Evolutionary conservation across 257 asterid species (phyloP).

Genomic region (Solanum paucissectum): DNA sequence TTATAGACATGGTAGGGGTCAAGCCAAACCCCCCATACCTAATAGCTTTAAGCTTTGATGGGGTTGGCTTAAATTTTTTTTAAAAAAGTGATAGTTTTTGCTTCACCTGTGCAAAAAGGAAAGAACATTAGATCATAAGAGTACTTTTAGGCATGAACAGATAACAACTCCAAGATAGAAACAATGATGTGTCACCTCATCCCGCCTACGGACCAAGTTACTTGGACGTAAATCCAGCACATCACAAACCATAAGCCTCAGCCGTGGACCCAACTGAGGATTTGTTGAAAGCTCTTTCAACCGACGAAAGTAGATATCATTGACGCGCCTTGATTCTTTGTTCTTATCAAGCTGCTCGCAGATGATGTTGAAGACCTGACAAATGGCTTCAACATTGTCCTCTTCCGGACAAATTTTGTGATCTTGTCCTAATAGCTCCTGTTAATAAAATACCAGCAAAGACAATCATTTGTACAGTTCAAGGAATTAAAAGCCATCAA

Average conservation of each 20-base stretch:
- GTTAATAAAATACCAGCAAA: neutral
- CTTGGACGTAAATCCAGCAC: constrained; percentile 68
- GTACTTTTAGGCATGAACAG: neutral
- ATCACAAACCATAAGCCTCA: constrained; percentile 76
- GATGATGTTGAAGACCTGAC: constrained; percentile 80
- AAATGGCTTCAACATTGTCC: constrained; percentile 93
- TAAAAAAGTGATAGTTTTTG: constrained; percentile 38
- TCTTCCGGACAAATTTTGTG: constrained; percentile 62
- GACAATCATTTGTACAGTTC: neutral
- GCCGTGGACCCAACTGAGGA: constrained; percentile 67
- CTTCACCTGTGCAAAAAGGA: constrained; percentile 45
- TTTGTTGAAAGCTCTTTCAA: constrained; percentile 61
- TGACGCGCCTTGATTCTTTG: constrained; percentile 55
- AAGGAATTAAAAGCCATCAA: neutral
- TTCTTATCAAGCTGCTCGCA: constrained; percentile 84
- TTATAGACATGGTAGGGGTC: no score
- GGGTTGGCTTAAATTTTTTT: no score
- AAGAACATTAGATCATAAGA: neutral
- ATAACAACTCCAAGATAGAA: neutral
- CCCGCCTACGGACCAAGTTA: constrained; percentile 83
- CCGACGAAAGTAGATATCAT: constrained; percentile 55
- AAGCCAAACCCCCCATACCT: no score
- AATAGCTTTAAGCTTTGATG: no score
- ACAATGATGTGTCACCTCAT: constrained; percentile 43
- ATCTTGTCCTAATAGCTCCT: constrained; percentile 73